Conservation (phyloP, 164 flowering plant genomes). For the Brasenia schreberi region DNA sequence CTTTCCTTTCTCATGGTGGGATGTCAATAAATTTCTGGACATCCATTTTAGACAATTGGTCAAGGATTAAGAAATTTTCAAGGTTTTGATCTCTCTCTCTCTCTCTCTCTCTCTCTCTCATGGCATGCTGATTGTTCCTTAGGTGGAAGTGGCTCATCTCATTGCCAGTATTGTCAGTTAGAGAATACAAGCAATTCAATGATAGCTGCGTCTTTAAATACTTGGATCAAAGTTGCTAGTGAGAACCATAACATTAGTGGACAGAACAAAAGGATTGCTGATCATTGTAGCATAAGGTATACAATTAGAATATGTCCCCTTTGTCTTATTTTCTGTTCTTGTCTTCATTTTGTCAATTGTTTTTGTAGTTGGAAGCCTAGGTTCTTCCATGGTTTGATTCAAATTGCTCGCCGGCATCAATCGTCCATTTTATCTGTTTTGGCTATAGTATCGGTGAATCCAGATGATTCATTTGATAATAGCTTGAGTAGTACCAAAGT, state of each 20-base stretch:
- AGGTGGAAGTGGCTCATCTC: not conserved
- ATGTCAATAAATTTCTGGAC: not conserved
- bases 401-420: too few species aligned
- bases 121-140: not conserved
- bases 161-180: not conserved
- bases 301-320: not conserved
- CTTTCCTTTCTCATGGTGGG: not conserved
- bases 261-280: not conserved
- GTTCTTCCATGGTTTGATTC: too few species aligned
- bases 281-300: not conserved
- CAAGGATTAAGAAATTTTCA: not conserved
- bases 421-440: too few species aligned
- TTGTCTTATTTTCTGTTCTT: not conserved
- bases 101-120: not conserved
- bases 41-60: not conserved
- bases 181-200: not conserved
- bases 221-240: not conserved
- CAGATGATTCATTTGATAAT: too few species aligned
- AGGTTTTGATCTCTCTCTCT: not conserved
- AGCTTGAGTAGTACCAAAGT: too few species aligned
- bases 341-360: too few species aligned
- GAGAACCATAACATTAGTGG: not conserved
- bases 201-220: not conserved
- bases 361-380: too few species aligned
- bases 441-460: too few species aligned